Conservation (phyloP, 169 alveolate genomes). For the Plasmodium relictum region DNA sequence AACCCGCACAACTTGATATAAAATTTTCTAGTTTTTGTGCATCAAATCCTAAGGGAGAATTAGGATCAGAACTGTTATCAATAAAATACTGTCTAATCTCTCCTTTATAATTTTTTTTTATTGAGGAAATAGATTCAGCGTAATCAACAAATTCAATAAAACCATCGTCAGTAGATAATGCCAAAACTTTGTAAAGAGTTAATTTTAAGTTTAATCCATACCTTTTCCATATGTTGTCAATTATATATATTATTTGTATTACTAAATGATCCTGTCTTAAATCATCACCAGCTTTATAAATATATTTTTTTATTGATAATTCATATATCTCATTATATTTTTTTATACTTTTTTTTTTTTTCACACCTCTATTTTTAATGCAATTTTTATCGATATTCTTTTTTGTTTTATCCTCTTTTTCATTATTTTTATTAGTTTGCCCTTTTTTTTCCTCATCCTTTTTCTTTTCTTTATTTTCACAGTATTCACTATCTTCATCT, state of each 20-base stretch:
- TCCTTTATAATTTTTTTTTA: constrained; percentile 77
- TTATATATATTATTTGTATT: constrained; percentile 90
- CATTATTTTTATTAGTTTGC: not conserved
- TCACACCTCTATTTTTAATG: too few species aligned
- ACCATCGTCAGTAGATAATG: constrained; percentile 90
- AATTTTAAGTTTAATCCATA: constrained; percentile 93
- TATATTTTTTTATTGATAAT: constrained; percentile 71
- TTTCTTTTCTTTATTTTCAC: not conserved
- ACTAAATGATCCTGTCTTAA: constrained; percentile 95
- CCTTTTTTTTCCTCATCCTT: not conserved
- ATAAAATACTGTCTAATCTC: constrained; percentile 77
- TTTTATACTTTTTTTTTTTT: constrained; percentile 19
- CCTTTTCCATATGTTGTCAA: constrained; percentile 91
- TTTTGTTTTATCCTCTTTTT: constrained; percentile 3
- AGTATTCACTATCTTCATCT: not conserved
- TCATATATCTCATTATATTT: constrained; percentile 60
- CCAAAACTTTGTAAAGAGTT: constrained; percentile 89
- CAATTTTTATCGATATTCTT: not conserved
- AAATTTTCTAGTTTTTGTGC: constrained; percentile 89
- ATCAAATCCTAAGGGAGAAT: constrained; percentile 69
- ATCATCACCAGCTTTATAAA: constrained; percentile 97
- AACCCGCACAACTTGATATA: constrained; percentile 97
- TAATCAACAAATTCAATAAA: constrained; percentile 84
- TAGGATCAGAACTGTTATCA: constrained; percentile 25
- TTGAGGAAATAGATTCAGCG: constrained; percentile 66